Conservation (phyloP, 106 monocot genomes). For the Apostasia ramifera region DNA sequence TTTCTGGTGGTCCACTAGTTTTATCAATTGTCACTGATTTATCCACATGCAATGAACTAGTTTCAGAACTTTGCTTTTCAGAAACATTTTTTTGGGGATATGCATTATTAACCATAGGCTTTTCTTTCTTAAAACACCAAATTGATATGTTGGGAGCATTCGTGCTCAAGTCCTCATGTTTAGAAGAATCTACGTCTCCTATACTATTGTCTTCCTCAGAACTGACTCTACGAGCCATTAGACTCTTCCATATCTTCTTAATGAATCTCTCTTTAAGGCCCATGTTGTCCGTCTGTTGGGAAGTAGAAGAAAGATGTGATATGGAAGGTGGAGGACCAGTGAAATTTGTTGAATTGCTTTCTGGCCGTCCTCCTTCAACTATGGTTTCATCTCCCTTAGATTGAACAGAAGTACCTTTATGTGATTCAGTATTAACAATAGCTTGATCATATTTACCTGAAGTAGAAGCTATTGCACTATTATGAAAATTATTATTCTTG, state of each 20-base stretch:
- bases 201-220: conserved; percentile 1
- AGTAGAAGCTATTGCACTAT: conserved; percentile 4
- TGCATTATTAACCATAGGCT: conserved; percentile 8
- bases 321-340: background rate
- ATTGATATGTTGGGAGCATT: too few species aligned
- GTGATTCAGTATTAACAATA: too few species aligned
- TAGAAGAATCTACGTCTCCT: conserved; percentile 4
- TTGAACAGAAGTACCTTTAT: too few species aligned
- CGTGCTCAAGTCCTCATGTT: conserved; percentile 7
- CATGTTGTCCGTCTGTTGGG: background rate
- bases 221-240: conserved; percentile 3
- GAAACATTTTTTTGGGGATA: background rate
- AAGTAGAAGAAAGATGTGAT: background rate
- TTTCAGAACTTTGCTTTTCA: background rate
- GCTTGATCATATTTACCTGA: too few species aligned
- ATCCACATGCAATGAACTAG: conserved; percentile 2
- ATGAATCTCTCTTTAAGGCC: conserved; percentile 24
- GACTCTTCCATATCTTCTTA: conserved; percentile 28
- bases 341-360: background rate
- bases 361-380: conserved; percentile 10
- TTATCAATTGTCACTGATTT: conserved; percentile 10
- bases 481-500: conserved; percentile 6
- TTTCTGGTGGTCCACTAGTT: conserved; percentile 5
- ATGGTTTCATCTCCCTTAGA: conserved; percentile 8
- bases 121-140: conserved; percentile 2